Conservation (phyloP, 176 grass and related monocot species). For the Poa annua region DNA sequence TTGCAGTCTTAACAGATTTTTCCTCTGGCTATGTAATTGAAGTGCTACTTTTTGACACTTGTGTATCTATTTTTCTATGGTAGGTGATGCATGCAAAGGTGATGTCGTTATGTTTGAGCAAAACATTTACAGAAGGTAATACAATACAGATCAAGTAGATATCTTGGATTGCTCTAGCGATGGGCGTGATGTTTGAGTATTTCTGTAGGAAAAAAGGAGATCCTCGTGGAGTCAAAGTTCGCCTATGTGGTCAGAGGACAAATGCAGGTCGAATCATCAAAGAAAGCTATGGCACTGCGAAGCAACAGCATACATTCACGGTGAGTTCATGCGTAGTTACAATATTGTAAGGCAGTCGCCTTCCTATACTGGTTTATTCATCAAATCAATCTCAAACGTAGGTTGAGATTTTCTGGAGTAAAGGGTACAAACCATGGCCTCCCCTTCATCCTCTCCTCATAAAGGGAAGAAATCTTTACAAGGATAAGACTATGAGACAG, state of each 20-base stretch:
- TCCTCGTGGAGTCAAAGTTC: neutral
- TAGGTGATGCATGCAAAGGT: constrained; percentile 79
- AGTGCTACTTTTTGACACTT: constrained; percentile 24
- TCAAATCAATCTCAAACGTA: neutral
- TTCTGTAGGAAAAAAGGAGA: constrained; percentile 24
- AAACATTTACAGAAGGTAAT: constrained; percentile 74
- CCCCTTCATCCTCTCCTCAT: constrained; percentile 28
- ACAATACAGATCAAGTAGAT: constrained; percentile 31
- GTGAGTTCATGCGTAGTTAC: neutral
- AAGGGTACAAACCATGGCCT: constrained; percentile 31
- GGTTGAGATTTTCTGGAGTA: constrained; percentile 30
- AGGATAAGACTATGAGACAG: constrained; percentile 30
- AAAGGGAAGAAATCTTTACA: constrained; percentile 28
- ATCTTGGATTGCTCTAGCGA: constrained; percentile 6
- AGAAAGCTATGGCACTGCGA: constrained; percentile 27
- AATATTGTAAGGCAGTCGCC: neutral
- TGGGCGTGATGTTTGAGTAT: constrained; percentile 10
- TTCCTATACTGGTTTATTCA: constrained; percentile 1
- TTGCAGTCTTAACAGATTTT: neutral
- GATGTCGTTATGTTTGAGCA: constrained; percentile 84
- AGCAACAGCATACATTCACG: constrained; percentile 32
- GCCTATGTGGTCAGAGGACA: constrained; percentile 24
- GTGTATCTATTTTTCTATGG: neutral
- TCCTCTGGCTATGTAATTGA: neutral
- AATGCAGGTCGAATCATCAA: constrained; percentile 17